Conservation (phyloP, 1,139 yeast species). For the Geotrichum fermentans region DNA sequence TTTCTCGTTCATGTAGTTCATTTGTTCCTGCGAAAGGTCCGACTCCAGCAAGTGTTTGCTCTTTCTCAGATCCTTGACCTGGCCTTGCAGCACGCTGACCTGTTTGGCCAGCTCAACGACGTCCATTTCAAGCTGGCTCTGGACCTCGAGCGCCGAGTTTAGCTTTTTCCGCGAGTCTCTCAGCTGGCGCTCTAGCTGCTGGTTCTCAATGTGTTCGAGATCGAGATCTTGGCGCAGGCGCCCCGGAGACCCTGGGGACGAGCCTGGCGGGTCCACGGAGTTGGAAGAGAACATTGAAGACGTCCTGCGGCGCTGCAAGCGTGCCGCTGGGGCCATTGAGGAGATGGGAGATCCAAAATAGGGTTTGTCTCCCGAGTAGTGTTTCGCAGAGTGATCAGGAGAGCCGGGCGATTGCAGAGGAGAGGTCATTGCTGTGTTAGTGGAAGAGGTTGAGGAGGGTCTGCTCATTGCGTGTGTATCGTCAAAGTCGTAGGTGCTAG, state of each 20-base stretch:
- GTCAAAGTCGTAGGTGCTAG: too few relatives aligned
- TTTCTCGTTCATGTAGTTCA: conserved; percentile 35
- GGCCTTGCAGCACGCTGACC: conserved; percentile 25
- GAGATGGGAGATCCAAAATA: not conserved
- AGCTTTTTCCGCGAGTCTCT: conserved; percentile 26
- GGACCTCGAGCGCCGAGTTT: conserved; percentile 24
- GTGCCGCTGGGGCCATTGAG: not conserved
- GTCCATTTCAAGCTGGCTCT: conserved; percentile 33
- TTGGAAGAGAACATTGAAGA: not conserved
- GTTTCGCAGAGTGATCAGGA: too few relatives aligned
- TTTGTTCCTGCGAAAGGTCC: conserved; percentile 29
- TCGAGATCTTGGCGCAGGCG: conserved; percentile 28
- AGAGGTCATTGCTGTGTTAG: not conserved
- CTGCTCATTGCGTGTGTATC: not conserved
- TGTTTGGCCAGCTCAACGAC: conserved; percentile 29
- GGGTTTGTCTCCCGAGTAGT: not conserved
- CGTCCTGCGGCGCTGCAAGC: not conserved
- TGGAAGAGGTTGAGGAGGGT: not conserved
- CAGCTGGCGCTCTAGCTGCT: conserved; percentile 25
- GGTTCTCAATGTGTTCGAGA: conserved; percentile 30
- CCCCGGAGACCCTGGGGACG: conserved; percentile 18
- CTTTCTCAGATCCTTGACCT: conserved; percentile 27
- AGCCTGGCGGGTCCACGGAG: not conserved
- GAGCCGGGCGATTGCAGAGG: not conserved
- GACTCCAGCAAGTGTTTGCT: conserved; percentile 28